phyloP scores from a whole-genome alignment of 768 basidiomycete genomes.

The Russula sp. region DNA sequence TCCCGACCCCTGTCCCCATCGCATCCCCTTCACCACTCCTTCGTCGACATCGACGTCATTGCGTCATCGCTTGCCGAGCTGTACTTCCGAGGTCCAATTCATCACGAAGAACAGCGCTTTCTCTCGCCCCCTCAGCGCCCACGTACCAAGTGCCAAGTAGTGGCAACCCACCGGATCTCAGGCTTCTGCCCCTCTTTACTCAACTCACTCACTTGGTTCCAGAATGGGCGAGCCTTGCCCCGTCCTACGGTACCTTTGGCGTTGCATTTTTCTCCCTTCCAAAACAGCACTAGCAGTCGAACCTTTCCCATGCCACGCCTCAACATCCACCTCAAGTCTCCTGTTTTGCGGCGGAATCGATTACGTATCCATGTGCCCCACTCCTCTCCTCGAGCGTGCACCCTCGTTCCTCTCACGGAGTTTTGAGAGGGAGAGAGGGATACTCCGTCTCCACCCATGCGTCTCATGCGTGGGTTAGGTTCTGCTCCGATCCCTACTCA shows the following conservation, averaged over 20 bases:
- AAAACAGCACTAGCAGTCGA: neutral
- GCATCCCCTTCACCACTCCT: slow-evolving; percentile 35
- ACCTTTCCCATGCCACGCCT: neutral
- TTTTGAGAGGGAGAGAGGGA: neutral
- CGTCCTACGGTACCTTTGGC: neutral
- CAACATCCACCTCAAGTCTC: no score
- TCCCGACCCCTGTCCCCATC: slow-evolving; percentile 23
- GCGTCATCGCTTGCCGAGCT: slow-evolving; percentile 37
- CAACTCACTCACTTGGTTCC: neutral
- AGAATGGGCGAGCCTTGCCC: neutral
- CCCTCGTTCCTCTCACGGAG: neutral
- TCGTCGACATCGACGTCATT: slow-evolving; percentile 35
- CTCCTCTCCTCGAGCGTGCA: neutral
- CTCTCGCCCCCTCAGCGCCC: neutral
- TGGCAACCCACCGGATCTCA: neutral
- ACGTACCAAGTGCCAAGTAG: neutral
- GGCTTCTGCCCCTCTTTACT: neutral
- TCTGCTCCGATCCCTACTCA: neutral
- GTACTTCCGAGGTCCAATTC: slow-evolving; percentile 32
- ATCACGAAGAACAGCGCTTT: neutral
- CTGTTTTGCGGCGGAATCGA: no score
- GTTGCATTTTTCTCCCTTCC: neutral
- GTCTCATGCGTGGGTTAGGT: neutral
- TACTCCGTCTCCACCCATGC: neutral
- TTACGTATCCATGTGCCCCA: no score